Conservation (phyloP, 140 eudicot genomes). For the Flaveria floridana region DNA sequence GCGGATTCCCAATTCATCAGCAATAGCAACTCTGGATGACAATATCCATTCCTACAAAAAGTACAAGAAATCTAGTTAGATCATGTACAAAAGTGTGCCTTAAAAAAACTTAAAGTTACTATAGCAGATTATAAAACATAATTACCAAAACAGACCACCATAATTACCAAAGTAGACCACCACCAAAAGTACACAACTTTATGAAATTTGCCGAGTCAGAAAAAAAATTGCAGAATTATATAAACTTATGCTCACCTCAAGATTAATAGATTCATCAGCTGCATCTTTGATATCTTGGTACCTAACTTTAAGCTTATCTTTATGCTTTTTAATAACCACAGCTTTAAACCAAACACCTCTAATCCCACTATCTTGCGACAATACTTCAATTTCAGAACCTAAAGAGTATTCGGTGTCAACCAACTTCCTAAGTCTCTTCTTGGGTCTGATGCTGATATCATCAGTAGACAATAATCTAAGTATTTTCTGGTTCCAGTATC, state of each 20-base stretch:
- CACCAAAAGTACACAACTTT: background rate
- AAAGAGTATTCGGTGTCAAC: constrained; percentile 26
- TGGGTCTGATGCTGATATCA: constrained; percentile 44
- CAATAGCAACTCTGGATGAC: constrained; percentile 51
- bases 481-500: constrained; percentile 70
- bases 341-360: constrained; percentile 76
- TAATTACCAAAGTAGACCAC: too few relatives aligned
- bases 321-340: constrained; percentile 58
- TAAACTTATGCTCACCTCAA: constrained; percentile 53
- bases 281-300: constrained; percentile 79
- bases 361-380: constrained; percentile 85
- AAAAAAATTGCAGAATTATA: background rate
- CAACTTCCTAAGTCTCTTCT: constrained; percentile 50
- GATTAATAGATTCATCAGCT: constrained; percentile 52
- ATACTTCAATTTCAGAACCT: constrained; percentile 72
- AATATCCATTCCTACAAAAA: constrained; percentile 75
- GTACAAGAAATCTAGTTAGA: background rate
- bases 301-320: constrained; percentile 63
- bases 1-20: constrained; percentile 58
- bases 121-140: too few relatives aligned
- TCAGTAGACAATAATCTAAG: constrained; percentile 37
- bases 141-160: too few relatives aligned
- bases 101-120: background rate
- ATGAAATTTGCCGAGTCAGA: too few relatives aligned
- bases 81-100: background rate